phyloP scores from a whole-genome alignment of 768 basidiomycete genomes.

The Lentinula sp. region DNA sequence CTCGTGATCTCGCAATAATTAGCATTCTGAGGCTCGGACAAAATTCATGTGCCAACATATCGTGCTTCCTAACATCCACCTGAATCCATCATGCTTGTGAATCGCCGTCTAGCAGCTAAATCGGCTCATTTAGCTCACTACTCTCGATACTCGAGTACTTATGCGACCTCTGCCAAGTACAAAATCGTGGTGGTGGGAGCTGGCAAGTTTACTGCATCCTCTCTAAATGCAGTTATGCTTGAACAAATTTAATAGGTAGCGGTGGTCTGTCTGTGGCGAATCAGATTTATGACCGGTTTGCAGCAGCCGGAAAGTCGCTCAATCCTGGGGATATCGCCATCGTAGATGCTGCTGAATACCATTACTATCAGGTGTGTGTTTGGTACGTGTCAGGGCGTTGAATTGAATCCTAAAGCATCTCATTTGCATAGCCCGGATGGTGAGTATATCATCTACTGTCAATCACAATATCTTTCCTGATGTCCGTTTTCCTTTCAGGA shows the following conservation, averaged over 20 bases:
- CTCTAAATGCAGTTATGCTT: background rate
- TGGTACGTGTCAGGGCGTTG: background rate
- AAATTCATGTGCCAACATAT: background rate
- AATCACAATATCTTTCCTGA: background rate
- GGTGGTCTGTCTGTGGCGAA: conserved; percentile 81
- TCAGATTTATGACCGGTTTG: conserved; percentile 81
- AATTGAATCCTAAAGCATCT: background rate
- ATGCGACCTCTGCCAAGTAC: conserved; percentile 43
- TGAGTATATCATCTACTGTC: conserved; percentile 23
- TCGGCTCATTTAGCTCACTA: background rate
- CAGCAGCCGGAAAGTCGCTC: conserved; percentile 59
- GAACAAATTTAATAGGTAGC: conserved; percentile 43
- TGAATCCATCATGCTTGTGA: conserved; percentile 7
- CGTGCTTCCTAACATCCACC: background rate
- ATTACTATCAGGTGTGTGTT: conserved; percentile 70
- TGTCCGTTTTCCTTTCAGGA: conserved; percentile 45
- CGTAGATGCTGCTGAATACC: conserved; percentile 73
- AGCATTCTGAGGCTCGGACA: background rate
- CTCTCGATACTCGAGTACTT: conserved; percentile 23
- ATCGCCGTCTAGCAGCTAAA: conserved; percentile 6
- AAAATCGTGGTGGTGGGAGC: conserved; percentile 86
- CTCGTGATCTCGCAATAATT: background rate
- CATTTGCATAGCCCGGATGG: conserved; percentile 74
- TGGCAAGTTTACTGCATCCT: conserved; percentile 41
- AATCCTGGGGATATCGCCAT: conserved; percentile 78